These are phyloP conservation scores for Pseudozyma sp. DNA, from an alignment of 1,284 basidiomycete genomes.

Conservation along the genomic window DNA sequence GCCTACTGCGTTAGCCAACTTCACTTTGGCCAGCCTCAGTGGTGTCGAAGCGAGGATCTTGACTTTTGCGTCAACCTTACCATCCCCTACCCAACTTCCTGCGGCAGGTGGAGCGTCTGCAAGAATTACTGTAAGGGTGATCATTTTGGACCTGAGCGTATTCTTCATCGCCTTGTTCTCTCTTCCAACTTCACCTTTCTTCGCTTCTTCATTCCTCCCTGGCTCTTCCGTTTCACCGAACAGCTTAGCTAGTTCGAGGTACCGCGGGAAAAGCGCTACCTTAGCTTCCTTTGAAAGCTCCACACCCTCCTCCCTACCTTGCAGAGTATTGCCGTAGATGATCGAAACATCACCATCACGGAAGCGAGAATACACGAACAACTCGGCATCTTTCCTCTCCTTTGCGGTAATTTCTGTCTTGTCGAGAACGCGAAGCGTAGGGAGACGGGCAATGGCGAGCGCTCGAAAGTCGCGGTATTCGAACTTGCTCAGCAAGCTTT, in stretches of 20 bases:
- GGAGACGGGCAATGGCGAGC: slow-evolving; percentile 79
- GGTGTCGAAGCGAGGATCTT: slow-evolving; percentile 44
- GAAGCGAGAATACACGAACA: slow-evolving; percentile 71
- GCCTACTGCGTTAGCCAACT: slow-evolving; percentile 27
- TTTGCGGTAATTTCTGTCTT: slow-evolving; percentile 77
- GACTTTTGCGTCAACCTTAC: slow-evolving; percentile 4
- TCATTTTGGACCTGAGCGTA: slow-evolving; percentile 40
- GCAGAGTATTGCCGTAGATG: slow-evolving; percentile 12
- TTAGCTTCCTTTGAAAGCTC: slow-evolving; percentile 13
- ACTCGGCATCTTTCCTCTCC: slow-evolving; percentile 86
- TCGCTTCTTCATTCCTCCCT: not conserved
- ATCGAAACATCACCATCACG: slow-evolving; percentile 30
- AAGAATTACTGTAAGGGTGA: slow-evolving; percentile 18
- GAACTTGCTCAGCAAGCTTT: slow-evolving; percentile 32
- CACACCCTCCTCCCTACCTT: not conserved
- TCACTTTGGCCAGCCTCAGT: slow-evolving; percentile 46
- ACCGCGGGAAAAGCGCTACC: slow-evolving; percentile 21
- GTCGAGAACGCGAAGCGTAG: slow-evolving; percentile 77
- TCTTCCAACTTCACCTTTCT: not conserved
- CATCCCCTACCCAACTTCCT: not conserved
- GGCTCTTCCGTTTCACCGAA: slow-evolving; percentile 14
- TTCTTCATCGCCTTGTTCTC: not conserved
- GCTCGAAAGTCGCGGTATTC: slow-evolving; percentile 73
- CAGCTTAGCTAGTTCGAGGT: slow-evolving; percentile 18
- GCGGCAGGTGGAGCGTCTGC: slow-evolving; percentile 1